Conservation (phyloP, 306 rosid genomes). For the Quercus berberidifolia region DNA sequence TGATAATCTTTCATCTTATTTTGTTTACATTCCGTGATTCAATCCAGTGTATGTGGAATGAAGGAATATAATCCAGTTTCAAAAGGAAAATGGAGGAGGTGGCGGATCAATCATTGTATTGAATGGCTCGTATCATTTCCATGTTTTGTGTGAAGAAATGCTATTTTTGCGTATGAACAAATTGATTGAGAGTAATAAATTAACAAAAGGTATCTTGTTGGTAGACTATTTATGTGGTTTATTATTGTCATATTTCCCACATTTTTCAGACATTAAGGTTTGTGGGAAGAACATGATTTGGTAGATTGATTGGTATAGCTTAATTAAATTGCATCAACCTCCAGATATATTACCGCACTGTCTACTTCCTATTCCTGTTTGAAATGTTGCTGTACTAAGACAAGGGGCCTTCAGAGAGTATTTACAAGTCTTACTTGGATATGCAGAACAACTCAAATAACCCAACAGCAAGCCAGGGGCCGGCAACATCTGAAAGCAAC, state of each 20-base stretch:
- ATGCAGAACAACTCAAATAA: conserved; percentile 43
- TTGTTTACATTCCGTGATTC: not conserved
- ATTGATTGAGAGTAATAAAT: not conserved
- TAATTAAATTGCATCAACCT: not conserved
- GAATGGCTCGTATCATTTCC: not conserved
- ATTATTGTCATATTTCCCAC: not conserved
- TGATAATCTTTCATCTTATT: not conserved
- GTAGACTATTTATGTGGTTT: not conserved
- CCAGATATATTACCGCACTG: not conserved
- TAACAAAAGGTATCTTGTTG: not conserved
- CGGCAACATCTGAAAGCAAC: conserved; percentile 57
- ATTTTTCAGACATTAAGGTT: not conserved
- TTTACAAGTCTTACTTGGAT: conserved; percentile 3
- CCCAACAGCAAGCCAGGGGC: conserved; percentile 37
- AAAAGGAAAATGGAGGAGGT: not conserved
- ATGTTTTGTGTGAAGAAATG: not conserved
- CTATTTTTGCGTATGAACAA: not conserved
- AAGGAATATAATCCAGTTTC: not conserved
- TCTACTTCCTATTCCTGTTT: not conserved
- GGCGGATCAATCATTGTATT: not conserved
- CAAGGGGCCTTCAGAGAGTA: not conserved
- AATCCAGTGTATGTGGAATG: not conserved
- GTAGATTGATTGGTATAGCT: not conserved
- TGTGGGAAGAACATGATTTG: not conserved
- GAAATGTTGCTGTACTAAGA: not conserved